A percentile compares a stretch with the other conserved stretches of the same genome.
Conservation (phyloP, 805 yeast species). For the Starmerella khaoyaiensis region DNA sequence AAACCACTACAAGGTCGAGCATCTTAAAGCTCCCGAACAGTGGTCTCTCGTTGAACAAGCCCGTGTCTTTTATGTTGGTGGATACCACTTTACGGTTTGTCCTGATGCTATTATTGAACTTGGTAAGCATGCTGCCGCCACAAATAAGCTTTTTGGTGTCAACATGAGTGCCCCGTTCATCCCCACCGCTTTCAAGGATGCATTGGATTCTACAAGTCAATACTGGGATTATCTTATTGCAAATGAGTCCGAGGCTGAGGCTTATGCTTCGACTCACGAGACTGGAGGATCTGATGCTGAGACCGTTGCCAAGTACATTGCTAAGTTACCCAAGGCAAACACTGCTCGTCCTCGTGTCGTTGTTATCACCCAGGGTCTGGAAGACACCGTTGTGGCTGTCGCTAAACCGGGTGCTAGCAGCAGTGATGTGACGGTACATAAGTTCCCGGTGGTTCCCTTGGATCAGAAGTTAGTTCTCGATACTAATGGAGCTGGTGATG, state of each 20-base stretch:
- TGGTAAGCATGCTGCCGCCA: constrained; percentile 83
- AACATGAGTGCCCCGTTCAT: constrained; percentile 96
- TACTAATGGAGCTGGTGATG: constrained; percentile 99
- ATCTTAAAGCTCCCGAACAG: constrained; percentile 77
- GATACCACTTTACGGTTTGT: constrained; percentile 97
- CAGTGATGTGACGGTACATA: constrained; percentile 32
- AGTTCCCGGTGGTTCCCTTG: constrained; percentile 60
- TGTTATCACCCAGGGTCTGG: constrained; percentile 89
- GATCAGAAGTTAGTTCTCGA: constrained; percentile 59
- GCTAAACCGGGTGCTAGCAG: constrained; percentile 32
- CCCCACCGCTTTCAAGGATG: constrained; percentile 88
- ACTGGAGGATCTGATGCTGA: constrained; percentile 49
- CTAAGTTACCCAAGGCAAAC: constrained; percentile 65
- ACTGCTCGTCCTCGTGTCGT: constrained; percentile 63
- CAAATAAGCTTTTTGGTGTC: constrained; percentile 62
- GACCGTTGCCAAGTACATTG: constrained; percentile 72
- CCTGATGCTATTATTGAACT: constrained; percentile 83
- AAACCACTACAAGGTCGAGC: constrained; percentile 84
- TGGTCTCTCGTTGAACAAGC: constrained; percentile 78
- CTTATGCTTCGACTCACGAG: constrained; percentile 79
- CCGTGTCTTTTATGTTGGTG: constrained; percentile 81
- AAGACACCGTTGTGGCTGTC: constrained; percentile 70
- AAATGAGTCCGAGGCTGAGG: constrained; percentile 93
- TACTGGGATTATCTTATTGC: constrained; percentile 87
- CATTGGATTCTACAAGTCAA: constrained; percentile 64